Evolutionary conservation across 1,139 yeast species (phyloP).

Genomic region (Yamadazyma diospyri): DNA sequence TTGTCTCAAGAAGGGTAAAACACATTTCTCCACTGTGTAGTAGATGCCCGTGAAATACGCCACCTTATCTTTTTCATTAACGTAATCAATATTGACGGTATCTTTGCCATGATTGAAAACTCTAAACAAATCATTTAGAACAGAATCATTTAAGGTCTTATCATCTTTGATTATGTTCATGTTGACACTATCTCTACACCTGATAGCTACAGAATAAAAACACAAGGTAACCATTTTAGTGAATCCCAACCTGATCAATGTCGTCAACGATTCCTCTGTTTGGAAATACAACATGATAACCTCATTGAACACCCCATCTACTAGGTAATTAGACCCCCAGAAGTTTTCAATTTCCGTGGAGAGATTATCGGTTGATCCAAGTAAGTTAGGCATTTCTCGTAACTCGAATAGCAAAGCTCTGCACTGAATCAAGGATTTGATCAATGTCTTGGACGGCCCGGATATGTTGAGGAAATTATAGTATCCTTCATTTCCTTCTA

Average conservation of each 20-base stretch:
- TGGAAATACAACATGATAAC: slow-evolving; percentile 38
- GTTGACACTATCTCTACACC: slow-evolving; percentile 6
- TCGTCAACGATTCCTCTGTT: slow-evolving; percentile 40
- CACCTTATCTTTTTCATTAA: slow-evolving; percentile 9
- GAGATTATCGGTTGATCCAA: slow-evolving; percentile 16
- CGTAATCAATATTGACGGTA: slow-evolving; percentile 5
- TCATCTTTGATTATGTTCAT: background rate
- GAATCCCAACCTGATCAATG: slow-evolving; percentile 30
- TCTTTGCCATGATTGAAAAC: slow-evolving; percentile 9
- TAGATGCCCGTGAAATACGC: slow-evolving; percentile 17
- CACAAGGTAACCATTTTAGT: slow-evolving; percentile 25
- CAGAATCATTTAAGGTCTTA: slow-evolving; percentile 5
- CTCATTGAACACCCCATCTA: slow-evolving; percentile 37
- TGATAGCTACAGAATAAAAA: slow-evolving; percentile 18
- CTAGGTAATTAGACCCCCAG: slow-evolving; percentile 23
- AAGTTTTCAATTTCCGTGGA: slow-evolving; percentile 18
- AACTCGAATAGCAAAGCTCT: slow-evolving; percentile 22
- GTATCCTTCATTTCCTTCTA: slow-evolving; percentile 33
- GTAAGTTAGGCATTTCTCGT: slow-evolving; percentile 15
- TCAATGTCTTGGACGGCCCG: slow-evolving; percentile 29
- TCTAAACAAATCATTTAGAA: slow-evolving; percentile 5
- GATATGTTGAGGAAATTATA: slow-evolving; percentile 33
- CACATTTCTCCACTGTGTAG: slow-evolving; percentile 26
- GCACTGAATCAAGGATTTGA: slow-evolving; percentile 35
- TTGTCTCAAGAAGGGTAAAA: slow-evolving; percentile 37